Evolutionary conservation across 2,329 filamentous ascomycete species (phyloP), one percentile per base, ranked within the genome.

Genomic region (Akanthomyces lecanii): DNA sequence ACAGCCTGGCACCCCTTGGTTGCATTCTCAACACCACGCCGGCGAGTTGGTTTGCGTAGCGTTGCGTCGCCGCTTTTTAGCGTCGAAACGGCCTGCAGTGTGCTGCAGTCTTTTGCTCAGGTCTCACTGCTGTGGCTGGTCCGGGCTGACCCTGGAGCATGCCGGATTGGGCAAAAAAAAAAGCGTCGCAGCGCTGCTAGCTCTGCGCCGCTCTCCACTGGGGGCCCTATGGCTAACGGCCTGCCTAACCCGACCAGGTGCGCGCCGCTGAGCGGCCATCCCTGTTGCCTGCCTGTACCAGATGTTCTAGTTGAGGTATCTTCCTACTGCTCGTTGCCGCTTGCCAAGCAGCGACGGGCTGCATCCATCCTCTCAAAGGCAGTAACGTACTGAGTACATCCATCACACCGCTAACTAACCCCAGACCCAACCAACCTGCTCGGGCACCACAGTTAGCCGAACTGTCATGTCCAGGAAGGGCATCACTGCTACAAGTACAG

Each of bases 371-470:
- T 36, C 33, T 36, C 33, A 36, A 11, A 36, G 33, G 33, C 28
- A 30, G 28, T 30, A 30, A 21, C 21, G 21, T 21, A 21, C 21
- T 21, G 21, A 30, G 28, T 5, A 30, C 28, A 30, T 47, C 53
- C 56, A 59, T 56, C 25, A 56, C 53, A 59, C 56, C 45, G 56
- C 56, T 40, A 42, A 30, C 6, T 30, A 30, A 40, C 30, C 30
- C 44, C 42, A 45, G 38, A 4, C 38, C 38, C 28, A 53, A 23
- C 30, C 21, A 47, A 36, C 30, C 33, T 18, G 50, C 42, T 11
- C 42, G 8, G 14, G 44, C 44, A 28, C 56, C 45, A 59, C 56
- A 50, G 23, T 50, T 40, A 38, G 12, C 45, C 44, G 53, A 38
- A 25, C 18, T 28, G 38, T 44, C 38, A 44, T 44, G n/a, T 18